A percentile compares a stretch with the other conserved stretches of the same genome.
Evolutionary conservation across 352 stramenopile genomes (phyloP).

Genomic region (Phytopythium kandeliae): DNA sequence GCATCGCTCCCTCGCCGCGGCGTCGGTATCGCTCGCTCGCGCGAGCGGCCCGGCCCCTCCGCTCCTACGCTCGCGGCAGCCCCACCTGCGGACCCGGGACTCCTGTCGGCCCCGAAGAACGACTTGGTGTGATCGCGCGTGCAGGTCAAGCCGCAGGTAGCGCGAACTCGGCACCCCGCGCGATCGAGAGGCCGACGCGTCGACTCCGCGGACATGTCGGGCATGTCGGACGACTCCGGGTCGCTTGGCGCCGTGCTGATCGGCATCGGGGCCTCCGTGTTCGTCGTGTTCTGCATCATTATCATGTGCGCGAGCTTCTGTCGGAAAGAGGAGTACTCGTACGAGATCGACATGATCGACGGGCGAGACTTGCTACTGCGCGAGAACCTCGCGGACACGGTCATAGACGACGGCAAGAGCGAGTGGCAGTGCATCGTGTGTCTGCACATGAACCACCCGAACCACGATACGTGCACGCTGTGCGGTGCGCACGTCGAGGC

Average conservation of each 20-base stretch:
- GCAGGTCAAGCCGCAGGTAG: too few relatives aligned
- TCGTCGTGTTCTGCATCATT: slow-evolving; percentile 46
- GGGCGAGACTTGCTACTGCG: slow-evolving; percentile 41
- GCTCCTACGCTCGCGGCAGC: too few relatives aligned
- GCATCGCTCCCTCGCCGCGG: too few relatives aligned
- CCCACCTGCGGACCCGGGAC: too few relatives aligned
- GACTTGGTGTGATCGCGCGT: too few relatives aligned
- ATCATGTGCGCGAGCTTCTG: slow-evolving; percentile 36
- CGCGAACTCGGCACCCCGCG: too few relatives aligned
- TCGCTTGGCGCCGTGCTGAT: slow-evolving; percentile 23
- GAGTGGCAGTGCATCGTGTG: slow-evolving; percentile 78
- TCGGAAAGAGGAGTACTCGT: slow-evolving; percentile 24
- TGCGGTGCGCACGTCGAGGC: slow-evolving; percentile 60
- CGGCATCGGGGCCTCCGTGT: slow-evolving; percentile 20
- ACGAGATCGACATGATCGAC: slow-evolving; percentile 52
- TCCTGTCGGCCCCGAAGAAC: too few relatives aligned
- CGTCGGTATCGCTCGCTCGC: too few relatives aligned
- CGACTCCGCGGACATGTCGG: too few relatives aligned
- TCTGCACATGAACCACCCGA: slow-evolving; percentile 68
- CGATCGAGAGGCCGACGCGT: too few relatives aligned
- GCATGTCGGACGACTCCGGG: slow-evolving; percentile 15
- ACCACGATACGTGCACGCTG: slow-evolving; percentile 49
- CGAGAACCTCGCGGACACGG: slow-evolving; percentile 62
- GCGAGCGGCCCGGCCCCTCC: too few relatives aligned
- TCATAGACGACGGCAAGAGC: slow-evolving; percentile 46